Evolutionary conservation across 2,329 filamentous ascomycete genomes (phyloP), one percentile per base, ranked within the genome.

Genomic region (Chaetomium sp.): DNA sequence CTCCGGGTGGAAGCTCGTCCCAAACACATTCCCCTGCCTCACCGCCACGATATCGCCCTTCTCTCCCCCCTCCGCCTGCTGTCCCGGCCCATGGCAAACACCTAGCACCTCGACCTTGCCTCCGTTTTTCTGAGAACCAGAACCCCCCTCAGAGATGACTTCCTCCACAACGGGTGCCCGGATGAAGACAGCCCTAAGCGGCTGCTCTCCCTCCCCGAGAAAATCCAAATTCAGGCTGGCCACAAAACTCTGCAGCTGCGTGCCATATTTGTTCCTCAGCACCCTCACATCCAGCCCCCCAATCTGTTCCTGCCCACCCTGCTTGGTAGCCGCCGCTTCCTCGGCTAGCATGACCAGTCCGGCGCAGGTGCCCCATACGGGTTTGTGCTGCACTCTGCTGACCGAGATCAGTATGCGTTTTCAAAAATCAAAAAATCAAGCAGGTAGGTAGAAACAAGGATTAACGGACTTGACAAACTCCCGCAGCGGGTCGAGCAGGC

Each of bases 1-100:
- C 77, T 99, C 95, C 0, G 95, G 95, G 72, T 98, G 95, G 74
- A 98, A 99, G 73, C 93, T 97, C 3, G 91, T 97, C 4, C 93
- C 95, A 72, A 98, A 90, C 0, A 97, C 90, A 76, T 97, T 97
- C 0, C 90, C 92, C 78, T 98, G 93, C 69, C 86, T 84, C 38
- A 98, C 92, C 0, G 94, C 94, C 58, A 98, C 88, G 59, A 98
- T 94, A 70, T 96, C 91, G 12, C 2, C 89, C 86, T 2, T 78
- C 1, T 21, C 58, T 4, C 10, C 54, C 4, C 50, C 51, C 33
- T 21, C 31, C 25, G 51, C 53, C 27, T 33, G 59, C 21, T 59
- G 45, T 8, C 50, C 45, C 42, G 49, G 27, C n/a, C 27, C 60
- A 25, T 27, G 47, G 31, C 60, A 69, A 8, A 68, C 64, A 1